These are phyloP conservation scores for Leccinum uliginosum DNA, from an alignment of 768 basidiomycete genomes.

Conservation along the genomic window DNA sequence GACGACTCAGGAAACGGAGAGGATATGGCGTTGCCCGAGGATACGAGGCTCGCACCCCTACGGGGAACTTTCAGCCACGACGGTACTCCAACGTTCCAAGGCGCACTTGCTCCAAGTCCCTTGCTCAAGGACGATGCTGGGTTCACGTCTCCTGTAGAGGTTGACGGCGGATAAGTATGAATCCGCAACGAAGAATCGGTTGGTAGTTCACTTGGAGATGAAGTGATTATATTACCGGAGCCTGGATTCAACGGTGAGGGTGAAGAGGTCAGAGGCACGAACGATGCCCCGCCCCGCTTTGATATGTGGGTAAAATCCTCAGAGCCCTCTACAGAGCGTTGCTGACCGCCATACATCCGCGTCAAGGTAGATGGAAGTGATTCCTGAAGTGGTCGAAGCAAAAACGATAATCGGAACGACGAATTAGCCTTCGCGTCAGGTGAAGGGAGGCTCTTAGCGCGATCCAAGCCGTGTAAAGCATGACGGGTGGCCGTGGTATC, in stretches of 20 bases:
- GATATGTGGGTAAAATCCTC: conserved; percentile 75
- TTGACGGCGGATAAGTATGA: conserved; percentile 81
- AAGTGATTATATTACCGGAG: conserved; percentile 3
- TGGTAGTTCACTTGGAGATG: conserved; percentile 9
- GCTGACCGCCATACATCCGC: conserved; percentile 30
- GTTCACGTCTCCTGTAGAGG: conserved; percentile 46
- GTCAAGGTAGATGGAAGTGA: conserved; percentile 36
- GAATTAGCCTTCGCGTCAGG: conserved; percentile 34
- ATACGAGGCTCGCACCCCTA: conserved; percentile 34
- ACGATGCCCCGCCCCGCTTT: conserved; percentile 49
- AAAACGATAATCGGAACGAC: conserved; percentile 58
- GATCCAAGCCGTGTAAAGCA: conserved; percentile 34
- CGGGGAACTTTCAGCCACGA: conserved; percentile 61
- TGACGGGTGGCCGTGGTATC: conserved; percentile 55
- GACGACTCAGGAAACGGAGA: conserved; percentile 19
- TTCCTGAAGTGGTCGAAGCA: conserved; percentile 69
- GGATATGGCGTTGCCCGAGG: conserved; percentile 24
- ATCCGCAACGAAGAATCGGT: conserved; percentile 33
- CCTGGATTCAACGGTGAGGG: conserved; percentile 21
- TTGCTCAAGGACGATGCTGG: conserved; percentile 36
- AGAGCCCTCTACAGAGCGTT: conserved; percentile 32
- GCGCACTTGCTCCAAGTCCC: conserved; percentile 33
- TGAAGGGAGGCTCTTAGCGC: conserved; percentile 36
- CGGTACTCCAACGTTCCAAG: conserved; percentile 67
- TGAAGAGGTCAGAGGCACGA: conserved; percentile 56